Percentiles rank a stretch among this genome's conserved stretches.
These are phyloP conservation scores for Strobilomyces echinocephalus DNA, from an alignment of 768 basidiomycete genomes.

Conservation along the genomic window DNA sequence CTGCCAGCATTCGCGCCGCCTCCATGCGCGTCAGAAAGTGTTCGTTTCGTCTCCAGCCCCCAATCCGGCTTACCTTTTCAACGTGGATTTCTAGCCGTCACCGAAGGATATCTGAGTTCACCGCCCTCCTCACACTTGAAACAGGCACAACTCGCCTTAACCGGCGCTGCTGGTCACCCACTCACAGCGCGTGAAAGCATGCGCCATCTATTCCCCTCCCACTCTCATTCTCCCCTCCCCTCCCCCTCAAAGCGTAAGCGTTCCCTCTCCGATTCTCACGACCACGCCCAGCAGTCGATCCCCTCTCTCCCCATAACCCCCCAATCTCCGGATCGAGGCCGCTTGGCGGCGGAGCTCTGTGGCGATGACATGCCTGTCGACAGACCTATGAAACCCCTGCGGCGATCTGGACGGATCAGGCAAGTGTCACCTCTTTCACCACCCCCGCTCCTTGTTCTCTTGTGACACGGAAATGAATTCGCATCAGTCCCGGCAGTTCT, in stretches of 20 bases:
- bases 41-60: conserved; percentile 32
- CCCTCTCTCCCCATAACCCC: conserved; percentile 12
- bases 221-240: conserved; percentile 28
- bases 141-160: conserved; percentile 21
- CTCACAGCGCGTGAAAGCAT: conserved; percentile 54
- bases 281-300: conserved; percentile 19
- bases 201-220: conserved; percentile 42
- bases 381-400: conserved; percentile 35
- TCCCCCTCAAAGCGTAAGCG: conserved; percentile 38
- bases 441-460: conserved; percentile 20
- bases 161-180: conserved; percentile 36
- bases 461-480: conserved; percentile 32
- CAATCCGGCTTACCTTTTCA: conserved; percentile 25
- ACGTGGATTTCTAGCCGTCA: conserved; percentile 43
- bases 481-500: conserved; percentile 21
- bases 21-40: conserved; percentile 59
- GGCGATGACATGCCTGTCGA: conserved; percentile 28
- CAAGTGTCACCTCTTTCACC: conserved; percentile 24
- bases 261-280: conserved; percentile 17
- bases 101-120: conserved; percentile 55
- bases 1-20: conserved; percentile 50
- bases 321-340: conserved; percentile 23
- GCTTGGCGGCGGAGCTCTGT: conserved; percentile 21
- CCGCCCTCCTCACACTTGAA: conserved; percentile 31
- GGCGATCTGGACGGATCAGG: conserved; percentile 30